phyloP scores from a whole-genome alignment of 2,329 filamentous ascomycete species.

The Lasiodiplodia sp. region DNA sequence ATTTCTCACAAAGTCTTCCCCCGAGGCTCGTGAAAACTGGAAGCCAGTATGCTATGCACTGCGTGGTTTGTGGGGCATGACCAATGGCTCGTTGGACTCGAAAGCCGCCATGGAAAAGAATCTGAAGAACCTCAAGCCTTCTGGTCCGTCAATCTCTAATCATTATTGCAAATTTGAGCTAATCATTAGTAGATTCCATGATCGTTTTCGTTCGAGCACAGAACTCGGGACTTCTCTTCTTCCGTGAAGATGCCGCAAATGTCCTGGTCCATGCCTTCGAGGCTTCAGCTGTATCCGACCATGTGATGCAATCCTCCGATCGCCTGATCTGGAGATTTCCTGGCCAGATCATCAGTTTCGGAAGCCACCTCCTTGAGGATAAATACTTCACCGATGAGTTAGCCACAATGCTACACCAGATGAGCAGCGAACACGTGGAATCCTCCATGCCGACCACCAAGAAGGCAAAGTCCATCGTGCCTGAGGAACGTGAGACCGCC shows the following conservation, averaged over 20 bases:
- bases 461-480: slow-evolving; percentile 49
- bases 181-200: background rate
- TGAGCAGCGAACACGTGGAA: slow-evolving; percentile 45
- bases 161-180: background rate
- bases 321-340: slow-evolving; percentile 57
- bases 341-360: slow-evolving; percentile 47
- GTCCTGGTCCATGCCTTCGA: slow-evolving; percentile 57
- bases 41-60: background rate
- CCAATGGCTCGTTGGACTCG: no score
- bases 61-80: no score
- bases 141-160: background rate
- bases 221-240: slow-evolving; percentile 57
- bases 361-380: slow-evolving; percentile 35
- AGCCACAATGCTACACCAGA: slow-evolving; percentile 42
- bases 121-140: background rate
- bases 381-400: slow-evolving; percentile 37
- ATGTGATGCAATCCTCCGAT: slow-evolving; percentile 48
- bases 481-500: slow-evolving; percentile 58
- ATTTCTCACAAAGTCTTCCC: background rate
- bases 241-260: slow-evolving; percentile 31
- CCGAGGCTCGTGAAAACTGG: background rate
- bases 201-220: slow-evolving; percentile 52
- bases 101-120: no score
- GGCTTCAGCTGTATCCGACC: slow-evolving; percentile 50
- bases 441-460: background rate